These are phyloP conservation scores for Sarocladium oryzae DNA, from an alignment of 2,329 filamentous ascomycete species.

Conservation along the genomic window DNA sequence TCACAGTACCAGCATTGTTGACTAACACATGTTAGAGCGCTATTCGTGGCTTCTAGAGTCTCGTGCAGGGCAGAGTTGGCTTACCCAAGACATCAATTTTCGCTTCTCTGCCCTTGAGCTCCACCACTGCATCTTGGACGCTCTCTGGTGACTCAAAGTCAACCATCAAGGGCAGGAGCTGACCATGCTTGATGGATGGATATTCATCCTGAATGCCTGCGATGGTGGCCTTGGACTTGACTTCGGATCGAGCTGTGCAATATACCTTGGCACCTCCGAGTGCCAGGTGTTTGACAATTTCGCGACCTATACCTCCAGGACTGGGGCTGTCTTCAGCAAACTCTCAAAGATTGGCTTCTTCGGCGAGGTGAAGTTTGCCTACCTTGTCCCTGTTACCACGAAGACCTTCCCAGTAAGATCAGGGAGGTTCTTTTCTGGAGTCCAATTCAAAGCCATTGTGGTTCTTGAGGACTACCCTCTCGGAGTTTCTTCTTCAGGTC, in stretches of 20 bases:
- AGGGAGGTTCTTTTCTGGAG: conserved; percentile 11
- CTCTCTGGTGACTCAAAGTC: conserved; percentile 18
- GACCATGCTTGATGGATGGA: conserved; percentile 9
- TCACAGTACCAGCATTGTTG: conserved; percentile 18
- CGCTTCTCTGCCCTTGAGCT: conserved; percentile 16
- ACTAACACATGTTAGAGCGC: conserved; percentile 13
- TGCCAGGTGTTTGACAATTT: conserved; percentile 19
- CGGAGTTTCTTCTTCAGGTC: no score
- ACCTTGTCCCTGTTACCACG: conserved; percentile 22
- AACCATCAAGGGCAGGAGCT: conserved; percentile 16
- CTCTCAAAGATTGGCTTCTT: neutral
- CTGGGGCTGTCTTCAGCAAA: neutral
- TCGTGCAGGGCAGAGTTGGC: neutral
- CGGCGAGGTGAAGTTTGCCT: neutral
- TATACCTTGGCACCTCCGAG: conserved; percentile 21
- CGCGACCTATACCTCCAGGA: conserved; percentile 19
- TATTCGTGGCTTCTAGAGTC: neutral
- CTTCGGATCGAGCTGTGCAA: conserved; percentile 17
- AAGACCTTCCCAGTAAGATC: conserved; percentile 18
- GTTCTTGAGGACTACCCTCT: no score
- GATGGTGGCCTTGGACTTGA: conserved; percentile 13
- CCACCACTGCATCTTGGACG: conserved; percentile 15
- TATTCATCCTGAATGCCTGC: conserved; percentile 11
- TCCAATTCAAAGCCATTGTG: conserved; percentile 15
- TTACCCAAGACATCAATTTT: conserved; percentile 22